These are phyloP conservation scores for Hypomyces rosellus DNA, from an alignment of 2,329 filamentous ascomycete genomes.

Conservation along the genomic window DNA sequence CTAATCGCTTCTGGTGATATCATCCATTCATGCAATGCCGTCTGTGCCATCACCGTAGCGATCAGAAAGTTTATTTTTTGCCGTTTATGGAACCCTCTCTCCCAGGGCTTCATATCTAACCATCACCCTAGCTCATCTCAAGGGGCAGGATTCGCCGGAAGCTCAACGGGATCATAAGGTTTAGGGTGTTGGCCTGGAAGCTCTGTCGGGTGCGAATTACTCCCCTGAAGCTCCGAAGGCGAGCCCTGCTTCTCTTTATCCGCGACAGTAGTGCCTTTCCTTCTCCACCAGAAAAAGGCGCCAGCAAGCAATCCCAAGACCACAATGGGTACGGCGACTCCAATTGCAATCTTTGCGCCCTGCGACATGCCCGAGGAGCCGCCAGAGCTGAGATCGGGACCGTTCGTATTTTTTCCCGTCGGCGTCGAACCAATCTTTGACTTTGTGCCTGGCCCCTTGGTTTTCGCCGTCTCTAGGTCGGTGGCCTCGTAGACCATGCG, in stretches of 20 bases:
- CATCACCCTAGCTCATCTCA: no score
- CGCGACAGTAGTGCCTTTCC: conserved; percentile 1
- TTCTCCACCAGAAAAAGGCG: conserved; percentile 24
- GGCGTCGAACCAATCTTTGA: not conserved
- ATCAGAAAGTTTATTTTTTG: no score
- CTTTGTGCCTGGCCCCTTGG: conserved; percentile 3
- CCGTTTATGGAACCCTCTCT: no score
- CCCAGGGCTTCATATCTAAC: no score
- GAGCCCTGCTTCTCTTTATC: no score
- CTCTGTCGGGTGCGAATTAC: no score
- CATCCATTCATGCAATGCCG: no score
- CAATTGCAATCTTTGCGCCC: conserved; percentile 23
- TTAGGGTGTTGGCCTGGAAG: no score
- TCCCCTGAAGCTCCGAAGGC: conserved; percentile 1
- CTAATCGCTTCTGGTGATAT: no score
- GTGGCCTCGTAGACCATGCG: conserved; percentile 29
- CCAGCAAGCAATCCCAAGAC: conserved; percentile 19
- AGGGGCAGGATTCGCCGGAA: no score
- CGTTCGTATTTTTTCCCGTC: not conserved
- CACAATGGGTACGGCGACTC: conserved; percentile 24
- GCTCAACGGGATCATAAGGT: no score
- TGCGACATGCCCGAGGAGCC: conserved; percentile 13
- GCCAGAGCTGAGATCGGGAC: not conserved
- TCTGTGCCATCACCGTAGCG: no score
- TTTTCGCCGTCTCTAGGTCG: conserved; percentile 17